Evolutionary conservation across 2,329 filamentous ascomycete genomes (phyloP).

Genomic region (Colletotrichum gloeosporioides): DNA sequence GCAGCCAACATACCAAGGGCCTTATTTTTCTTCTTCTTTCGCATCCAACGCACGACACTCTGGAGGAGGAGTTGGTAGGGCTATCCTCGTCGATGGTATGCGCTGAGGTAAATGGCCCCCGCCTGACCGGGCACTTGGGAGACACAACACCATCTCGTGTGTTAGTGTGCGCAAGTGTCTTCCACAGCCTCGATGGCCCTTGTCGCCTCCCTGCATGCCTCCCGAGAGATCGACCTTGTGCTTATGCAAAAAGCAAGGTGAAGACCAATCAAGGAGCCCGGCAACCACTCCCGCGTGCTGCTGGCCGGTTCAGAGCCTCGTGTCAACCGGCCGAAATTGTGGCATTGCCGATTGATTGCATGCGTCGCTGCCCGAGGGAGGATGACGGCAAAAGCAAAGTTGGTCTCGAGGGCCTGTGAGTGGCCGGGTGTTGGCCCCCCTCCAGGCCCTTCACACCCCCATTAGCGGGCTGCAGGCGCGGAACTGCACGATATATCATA

Average conservation of each 20-base stretch:
- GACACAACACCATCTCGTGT: constrained; percentile 19
- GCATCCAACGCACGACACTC: constrained; percentile 15
- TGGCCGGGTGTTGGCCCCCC: not conserved
- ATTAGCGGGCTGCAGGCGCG: not conserved
- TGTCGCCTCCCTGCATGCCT: constrained; percentile 17
- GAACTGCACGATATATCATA: constrained; percentile 12
- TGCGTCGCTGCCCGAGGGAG: constrained; percentile 22
- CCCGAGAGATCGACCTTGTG: constrained; percentile 15
- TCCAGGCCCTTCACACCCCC: not conserved
- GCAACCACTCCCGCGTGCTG: constrained; percentile 1
- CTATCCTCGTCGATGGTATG: constrained; percentile 15
- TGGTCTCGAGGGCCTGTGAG: constrained; percentile 1
- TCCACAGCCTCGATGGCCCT: constrained; percentile 10
- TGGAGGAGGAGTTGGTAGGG: constrained; percentile 4
- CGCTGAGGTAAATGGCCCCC: constrained; percentile 4
- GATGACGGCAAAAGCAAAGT: constrained; percentile 13
- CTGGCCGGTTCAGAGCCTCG: constrained; percentile 14
- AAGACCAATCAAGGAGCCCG: constrained; percentile 1
- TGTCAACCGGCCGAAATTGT: constrained; percentile 21
- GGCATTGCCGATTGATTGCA: constrained; percentile 18
- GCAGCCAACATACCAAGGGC: constrained; percentile 9
- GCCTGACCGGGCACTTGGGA: constrained; percentile 18
- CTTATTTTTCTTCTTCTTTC: constrained; percentile 3
- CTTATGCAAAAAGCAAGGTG: constrained; percentile 18
- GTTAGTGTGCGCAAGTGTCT: constrained; percentile 15